Base-by-base conservation (phyloP, 768 basidiomycete genomes). In the Amanita pseudoporphyria region DNA sequence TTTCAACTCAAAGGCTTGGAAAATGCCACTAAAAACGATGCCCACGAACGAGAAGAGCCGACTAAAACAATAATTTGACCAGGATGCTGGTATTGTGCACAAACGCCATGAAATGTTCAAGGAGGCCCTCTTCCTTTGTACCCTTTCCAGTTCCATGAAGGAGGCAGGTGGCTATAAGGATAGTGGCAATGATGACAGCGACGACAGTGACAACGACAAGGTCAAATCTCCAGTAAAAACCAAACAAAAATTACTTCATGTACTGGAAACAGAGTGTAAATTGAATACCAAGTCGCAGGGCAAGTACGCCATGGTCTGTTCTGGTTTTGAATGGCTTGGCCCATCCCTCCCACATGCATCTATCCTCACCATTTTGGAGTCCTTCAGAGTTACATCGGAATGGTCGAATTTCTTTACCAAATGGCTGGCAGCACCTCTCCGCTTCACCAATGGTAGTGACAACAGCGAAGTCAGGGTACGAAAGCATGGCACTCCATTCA, bases 301-400 rank as follows among this genome's bases (percentile, higher is more conserved):
- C 4, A 58, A 64, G 12, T 64, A 69, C 37, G 58, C 67, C 2
- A 60, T 67, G 6, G 49, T 74, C 13, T 65, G 69, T 32, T 68
- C 70, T 4, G 70, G 71, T 51, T 53, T 73, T 9, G 71, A 72
- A 45, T 73, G 71, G 69, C 71, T 69, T 32, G 70, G 65, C 1
- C 68, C 66, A 22, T 69, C 69, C 16, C 62, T 76, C 16, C 65
- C 72, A 1, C 70, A 72, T 51, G 55, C 62, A 6, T 63, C 69
- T 9, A 71, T 73, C 53, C 51, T 66, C 51, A 51, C 55, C 4
- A 49, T 58, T 14, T 54, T 63, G 24, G 47, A 55, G 28, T 63
- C 60, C 51, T 62, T 58, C 42, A 61, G 61, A 18, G 51, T 62
- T 35, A 52, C 58, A 5, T 46, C 49, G 3, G 32, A 40, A 9